phyloP scores from a whole-genome alignment of 352 stramenopile genomes.

The Phytophthora idaei region DNA sequence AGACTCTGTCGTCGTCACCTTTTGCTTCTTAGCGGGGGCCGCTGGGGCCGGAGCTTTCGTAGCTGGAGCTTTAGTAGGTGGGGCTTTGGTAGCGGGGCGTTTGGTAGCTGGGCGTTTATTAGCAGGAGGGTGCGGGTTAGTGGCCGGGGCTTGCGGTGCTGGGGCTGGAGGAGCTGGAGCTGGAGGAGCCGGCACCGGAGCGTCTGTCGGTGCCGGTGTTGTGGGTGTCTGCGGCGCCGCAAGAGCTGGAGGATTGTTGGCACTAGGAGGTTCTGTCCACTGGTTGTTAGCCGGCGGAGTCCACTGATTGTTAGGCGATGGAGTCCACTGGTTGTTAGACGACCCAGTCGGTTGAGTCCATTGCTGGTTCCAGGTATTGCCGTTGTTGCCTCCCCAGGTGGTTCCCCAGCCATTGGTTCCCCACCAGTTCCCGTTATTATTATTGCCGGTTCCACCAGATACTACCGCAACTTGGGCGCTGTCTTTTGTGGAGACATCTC shows the following conservation, averaged over 20 bases:
- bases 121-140: not conserved
- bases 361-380: conserved; percentile 11
- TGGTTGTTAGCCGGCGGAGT: conserved; percentile 11
- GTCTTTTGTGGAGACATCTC: conserved; percentile 27
- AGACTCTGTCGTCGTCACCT: not conserved
- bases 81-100: not conserved
- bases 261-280: conserved; percentile 16
- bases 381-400: conserved; percentile 5
- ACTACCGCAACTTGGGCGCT: conserved; percentile 19
- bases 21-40: conserved; percentile 25
- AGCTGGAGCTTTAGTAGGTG: conserved; percentile 1
- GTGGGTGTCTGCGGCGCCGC: conserved; percentile 6
- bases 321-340: conserved; percentile 18
- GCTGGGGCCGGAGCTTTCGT: conserved; percentile 14
- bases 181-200: not conserved
- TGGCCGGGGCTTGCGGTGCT: not conserved
- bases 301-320: conserved; percentile 10
- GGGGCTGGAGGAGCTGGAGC: conserved; percentile 1
- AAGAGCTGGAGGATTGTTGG: conserved; percentile 9
- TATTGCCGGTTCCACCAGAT: conserved; percentile 8
- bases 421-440: conserved; percentile 28
- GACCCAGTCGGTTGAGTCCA: conserved; percentile 7
- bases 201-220: too few species aligned
- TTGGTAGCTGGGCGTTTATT: not conserved
- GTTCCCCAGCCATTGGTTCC: conserved; percentile 17